Percentiles rank a stretch among this genome's conserved stretches.
Conservation (phyloP, 2,329 filamentous ascomycete species). For the Colletotrichum tabaci region DNA sequence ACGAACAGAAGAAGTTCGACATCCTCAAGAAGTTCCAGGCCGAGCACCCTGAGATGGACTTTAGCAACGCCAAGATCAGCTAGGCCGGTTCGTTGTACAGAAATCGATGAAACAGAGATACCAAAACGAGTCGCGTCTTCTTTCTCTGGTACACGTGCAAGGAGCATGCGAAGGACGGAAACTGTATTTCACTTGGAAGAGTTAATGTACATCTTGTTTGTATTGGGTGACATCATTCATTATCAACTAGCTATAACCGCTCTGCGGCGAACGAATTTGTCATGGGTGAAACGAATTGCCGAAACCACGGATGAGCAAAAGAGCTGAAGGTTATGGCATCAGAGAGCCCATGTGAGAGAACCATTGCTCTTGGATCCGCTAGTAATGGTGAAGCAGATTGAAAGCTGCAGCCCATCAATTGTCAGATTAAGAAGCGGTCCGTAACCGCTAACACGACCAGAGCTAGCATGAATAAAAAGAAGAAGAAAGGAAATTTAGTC, state of each 20-base stretch:
- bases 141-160: background rate
- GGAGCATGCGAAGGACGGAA: background rate
- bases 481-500: no score
- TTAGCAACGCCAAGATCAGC: constrained; percentile 77
- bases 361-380: constrained; percentile 70
- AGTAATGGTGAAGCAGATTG: constrained; percentile 68
- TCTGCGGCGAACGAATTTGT: constrained; percentile 56
- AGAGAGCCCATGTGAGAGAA: constrained; percentile 69
- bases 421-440: constrained; percentile 60
- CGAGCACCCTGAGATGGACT: constrained; percentile 82
- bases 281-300: constrained; percentile 76
- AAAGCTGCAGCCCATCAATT: constrained; percentile 68
- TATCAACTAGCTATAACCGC: constrained; percentile 9
- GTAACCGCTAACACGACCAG: constrained; percentile 45
- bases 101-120: background rate
- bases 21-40: constrained; percentile 93
- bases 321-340: constrained; percentile 62
- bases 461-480: background rate
- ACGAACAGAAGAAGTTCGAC: constrained; percentile 96
- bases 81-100: background rate
- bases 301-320: constrained; percentile 57
- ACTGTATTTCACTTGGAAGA: background rate
- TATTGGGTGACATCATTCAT: constrained; percentile 9
- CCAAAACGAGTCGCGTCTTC: background rate
- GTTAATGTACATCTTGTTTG: constrained; percentile 7